Base-by-base conservation (phyloP, 257 asterid species). In the Schizonepeta tenuifolia region DNA sequence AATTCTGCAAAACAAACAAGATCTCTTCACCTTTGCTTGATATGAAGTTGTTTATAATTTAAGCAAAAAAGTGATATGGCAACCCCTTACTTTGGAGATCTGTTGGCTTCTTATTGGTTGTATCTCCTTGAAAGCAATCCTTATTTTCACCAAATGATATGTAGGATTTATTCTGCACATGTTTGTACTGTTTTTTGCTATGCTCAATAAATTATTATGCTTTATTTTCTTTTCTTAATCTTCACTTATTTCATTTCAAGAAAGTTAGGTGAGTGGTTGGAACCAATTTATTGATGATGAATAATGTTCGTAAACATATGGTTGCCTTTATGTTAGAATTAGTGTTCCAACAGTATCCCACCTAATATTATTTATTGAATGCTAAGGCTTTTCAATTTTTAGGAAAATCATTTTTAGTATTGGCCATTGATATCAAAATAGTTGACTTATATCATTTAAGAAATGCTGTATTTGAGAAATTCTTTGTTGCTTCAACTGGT, bases 231-330 rank as follows among this genome's bases (percentile, higher is more conserved):
- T 69, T 64, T 21, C 43, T 61, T 77, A 61, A 57, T 57, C 31
- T 18, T 65, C 35, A 24, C 60, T 66, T 21, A 12, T 41, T 33
- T 28, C 38, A 44, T 40, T 63, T 56, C 40, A 49, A 68, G 41
- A 36, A 60, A 44, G 40, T 54, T 76, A 73, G 79, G 80, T 78
- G 12, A 75, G 69, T 67, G 62, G 65, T 74, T 75, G 69, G 66
- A 56, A 21, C 71, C 44, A 21, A 20, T 14, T 50, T 51, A 58
- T 46, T 56, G 75, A 64, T 62, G 56, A n/a, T 49, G 33, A 63
- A 24, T 59, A 54, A 14, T 38, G 50, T 26, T 53, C 47, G n/a
- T 26, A 64, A 51, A 20, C 43, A 36, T 31, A 67, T 53, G 60
- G 35, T 14, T 74, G 49, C 44, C 61, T 57, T 56, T 63, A 8